phyloP scores from a whole-genome alignment of 2,329 filamentous ascomycete species.

The Biscogniauxia marginata region DNA sequence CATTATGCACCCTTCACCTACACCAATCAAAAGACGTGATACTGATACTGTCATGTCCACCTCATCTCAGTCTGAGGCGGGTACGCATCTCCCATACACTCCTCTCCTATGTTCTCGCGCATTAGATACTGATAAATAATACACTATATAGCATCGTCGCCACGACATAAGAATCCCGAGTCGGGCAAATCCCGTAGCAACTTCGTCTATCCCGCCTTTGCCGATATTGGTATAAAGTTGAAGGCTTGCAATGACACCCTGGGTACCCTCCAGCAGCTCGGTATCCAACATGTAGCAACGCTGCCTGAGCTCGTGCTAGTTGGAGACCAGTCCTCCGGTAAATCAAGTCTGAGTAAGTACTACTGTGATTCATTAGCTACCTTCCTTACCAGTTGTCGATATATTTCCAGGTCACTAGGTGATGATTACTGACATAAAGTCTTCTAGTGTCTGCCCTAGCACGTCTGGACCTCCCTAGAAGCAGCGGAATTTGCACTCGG shows the following conservation, averaged over 20 bases:
- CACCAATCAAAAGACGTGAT: not conserved
- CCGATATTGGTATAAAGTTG: conserved; percentile 55
- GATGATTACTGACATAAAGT: not conserved
- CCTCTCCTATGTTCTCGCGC: not conserved
- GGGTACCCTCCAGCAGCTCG: conserved; percentile 64
- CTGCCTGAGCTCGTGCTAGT: conserved; percentile 77
- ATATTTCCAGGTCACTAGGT: not conserved
- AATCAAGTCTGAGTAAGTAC: conserved; percentile 50
- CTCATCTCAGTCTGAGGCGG: not conserved
- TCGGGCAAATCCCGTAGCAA: not conserved
- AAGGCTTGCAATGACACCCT: conserved; percentile 63
- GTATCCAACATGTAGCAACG: conserved; percentile 65
- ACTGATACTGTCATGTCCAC: not conserved
- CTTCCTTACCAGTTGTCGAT: not conserved
- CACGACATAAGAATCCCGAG: not conserved
- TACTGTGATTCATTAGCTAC: conserved; percentile 15
- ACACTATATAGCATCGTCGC: not conserved
- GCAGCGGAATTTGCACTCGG: conserved; percentile 56
- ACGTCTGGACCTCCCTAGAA: conserved; percentile 46
- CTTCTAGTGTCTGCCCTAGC: conserved; percentile 14
- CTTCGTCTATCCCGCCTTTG: conserved; percentile 34
- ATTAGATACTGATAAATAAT: not conserved
- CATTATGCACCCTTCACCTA: not conserved
- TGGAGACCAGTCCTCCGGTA: conserved; percentile 79
- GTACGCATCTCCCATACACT: not conserved